A percentile compares a stretch with the other conserved stretches of the same genome.
These are phyloP conservation scores for Thalassiosira ordinaria DNA, from an alignment of 352 stramenopile species.

Conservation along the genomic window DNA sequence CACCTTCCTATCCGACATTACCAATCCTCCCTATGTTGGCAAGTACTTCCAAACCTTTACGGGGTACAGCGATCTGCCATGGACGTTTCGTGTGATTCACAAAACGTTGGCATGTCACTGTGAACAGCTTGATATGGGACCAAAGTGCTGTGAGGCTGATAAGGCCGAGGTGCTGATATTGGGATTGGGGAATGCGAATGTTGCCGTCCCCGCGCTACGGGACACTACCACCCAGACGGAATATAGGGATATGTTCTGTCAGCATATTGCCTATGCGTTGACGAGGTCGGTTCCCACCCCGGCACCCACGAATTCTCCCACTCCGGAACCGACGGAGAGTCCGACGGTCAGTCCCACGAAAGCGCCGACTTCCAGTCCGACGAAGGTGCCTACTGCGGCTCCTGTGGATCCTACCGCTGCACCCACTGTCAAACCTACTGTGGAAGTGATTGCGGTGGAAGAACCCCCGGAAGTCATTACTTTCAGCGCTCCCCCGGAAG, in stretches of 20 bases:
- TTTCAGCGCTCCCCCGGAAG: not conserved
- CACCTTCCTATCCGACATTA: slow-evolving; percentile 13
- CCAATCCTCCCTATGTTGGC: slow-evolving; percentile 13
- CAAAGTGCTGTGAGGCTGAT: slow-evolving; percentile 22
- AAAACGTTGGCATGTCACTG: slow-evolving; percentile 37
- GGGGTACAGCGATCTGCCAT: slow-evolving; percentile 14
- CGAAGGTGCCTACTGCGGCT: not conserved
- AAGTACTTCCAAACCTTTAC: slow-evolving; percentile 16
- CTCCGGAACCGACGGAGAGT: not conserved
- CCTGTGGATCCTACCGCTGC: not conserved
- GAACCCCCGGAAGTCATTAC: too few species aligned
- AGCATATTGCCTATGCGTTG: slow-evolving; percentile 30
- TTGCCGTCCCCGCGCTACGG: too few species aligned
- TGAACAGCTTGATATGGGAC: slow-evolving; percentile 15
- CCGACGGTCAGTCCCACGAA: not conserved
- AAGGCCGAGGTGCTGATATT: slow-evolving; percentile 13
- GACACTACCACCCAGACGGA: slow-evolving; percentile 6
- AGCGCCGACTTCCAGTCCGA: not conserved
- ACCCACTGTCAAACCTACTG: not conserved
- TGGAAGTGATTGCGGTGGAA: not conserved
- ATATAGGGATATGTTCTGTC: slow-evolving; percentile 32
- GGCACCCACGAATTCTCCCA: not conserved
- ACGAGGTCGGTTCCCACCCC: not conserved
- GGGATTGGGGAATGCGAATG: slow-evolving; percentile 20
- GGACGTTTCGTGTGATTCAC: slow-evolving; percentile 27